Conservation (phyloP, 1,139 yeast species). For the Chernovozyma aurita region DNA sequence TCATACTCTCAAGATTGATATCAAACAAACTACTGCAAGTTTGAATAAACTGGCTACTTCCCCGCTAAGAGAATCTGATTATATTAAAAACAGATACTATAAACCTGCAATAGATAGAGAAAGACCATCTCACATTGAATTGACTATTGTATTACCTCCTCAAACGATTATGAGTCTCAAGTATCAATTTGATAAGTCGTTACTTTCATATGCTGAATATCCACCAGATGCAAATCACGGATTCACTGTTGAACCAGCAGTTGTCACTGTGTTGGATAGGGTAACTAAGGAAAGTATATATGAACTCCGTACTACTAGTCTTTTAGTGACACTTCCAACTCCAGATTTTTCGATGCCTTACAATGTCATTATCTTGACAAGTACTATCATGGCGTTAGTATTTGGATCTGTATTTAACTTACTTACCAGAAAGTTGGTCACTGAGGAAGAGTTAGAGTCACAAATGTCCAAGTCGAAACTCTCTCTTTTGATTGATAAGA, state of each 20-base stretch:
- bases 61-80: constrained; percentile 20
- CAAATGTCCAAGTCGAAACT: constrained; percentile 22
- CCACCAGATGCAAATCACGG: constrained; percentile 99
- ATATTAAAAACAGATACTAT: constrained; percentile 54
- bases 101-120: constrained; percentile 75
- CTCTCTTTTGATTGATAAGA: constrained; percentile 6
- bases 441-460: constrained; percentile 69
- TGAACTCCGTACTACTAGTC: constrained; percentile 75
- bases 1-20: constrained; percentile 49
- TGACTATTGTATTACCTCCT: constrained; percentile 62
- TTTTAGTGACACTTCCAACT: constrained; percentile 82
- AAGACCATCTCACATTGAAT: constrained; percentile 82
- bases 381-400: constrained; percentile 88
- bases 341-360: constrained; percentile 99
- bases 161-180: constrained; percentile 56
- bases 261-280: constrained; percentile 50
- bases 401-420: constrained; percentile 86
- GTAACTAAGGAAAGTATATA: constrained; percentile 33
- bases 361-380: constrained; percentile 89
- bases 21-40: constrained; percentile 10
- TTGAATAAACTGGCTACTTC: background rate
- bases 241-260: constrained; percentile 89
- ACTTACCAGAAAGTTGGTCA: constrained; percentile 67
- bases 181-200: constrained; percentile 82
- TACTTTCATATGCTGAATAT: constrained; percentile 82